A percentile compares a stretch with the other conserved stretches of the same genome.
Evolutionary conservation across 768 basidiomycete genomes (phyloP).

Genomic region (Lactifluus pinguis): DNA sequence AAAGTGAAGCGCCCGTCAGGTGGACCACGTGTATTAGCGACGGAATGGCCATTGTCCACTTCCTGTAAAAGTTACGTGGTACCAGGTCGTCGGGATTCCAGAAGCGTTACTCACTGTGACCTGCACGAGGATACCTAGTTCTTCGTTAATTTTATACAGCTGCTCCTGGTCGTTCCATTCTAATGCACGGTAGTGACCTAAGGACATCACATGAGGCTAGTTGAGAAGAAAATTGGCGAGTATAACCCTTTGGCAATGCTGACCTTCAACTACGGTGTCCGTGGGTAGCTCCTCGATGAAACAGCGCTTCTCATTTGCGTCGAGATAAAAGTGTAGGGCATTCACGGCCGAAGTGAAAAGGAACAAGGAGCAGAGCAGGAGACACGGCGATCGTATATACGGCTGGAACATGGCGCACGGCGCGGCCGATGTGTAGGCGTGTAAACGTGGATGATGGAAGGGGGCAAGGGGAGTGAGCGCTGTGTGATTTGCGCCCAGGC

Average conservation of each 20-base stretch:
- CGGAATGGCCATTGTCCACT: constrained; percentile 66
- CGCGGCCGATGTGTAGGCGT: not conserved
- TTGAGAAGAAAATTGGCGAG: not conserved
- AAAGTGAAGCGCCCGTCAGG: constrained; percentile 92
- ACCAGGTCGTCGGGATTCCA: not conserved
- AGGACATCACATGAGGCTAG: not conserved
- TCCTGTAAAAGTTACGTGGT: constrained; percentile 45
- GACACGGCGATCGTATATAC: constrained; percentile 18
- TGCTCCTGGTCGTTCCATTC: constrained; percentile 79
- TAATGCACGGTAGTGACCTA: constrained; percentile 87
- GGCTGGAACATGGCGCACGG: constrained; percentile 2
- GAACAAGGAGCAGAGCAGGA: constrained; percentile 30
- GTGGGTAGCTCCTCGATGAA: constrained; percentile 95
- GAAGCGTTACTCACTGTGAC: constrained; percentile 60
- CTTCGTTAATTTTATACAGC: constrained; percentile 57
- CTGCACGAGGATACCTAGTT: constrained; percentile 83
- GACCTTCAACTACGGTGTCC: constrained; percentile 93
- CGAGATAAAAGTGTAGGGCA: constrained; percentile 95
- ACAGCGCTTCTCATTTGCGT: constrained; percentile 87
- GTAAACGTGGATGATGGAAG: not conserved
- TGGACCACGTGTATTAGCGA: constrained; percentile 87
- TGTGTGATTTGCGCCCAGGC: not conserved
- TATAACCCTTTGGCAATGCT: constrained; percentile 17
- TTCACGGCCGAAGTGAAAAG: constrained; percentile 39
- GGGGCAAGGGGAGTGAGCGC: too few species aligned